Evolutionary conservation across 2,329 filamentous ascomycete genomes (phyloP), one percentile per base, ranked within the genome.

Genomic region (Rhynchosporium graminicola): DNA sequence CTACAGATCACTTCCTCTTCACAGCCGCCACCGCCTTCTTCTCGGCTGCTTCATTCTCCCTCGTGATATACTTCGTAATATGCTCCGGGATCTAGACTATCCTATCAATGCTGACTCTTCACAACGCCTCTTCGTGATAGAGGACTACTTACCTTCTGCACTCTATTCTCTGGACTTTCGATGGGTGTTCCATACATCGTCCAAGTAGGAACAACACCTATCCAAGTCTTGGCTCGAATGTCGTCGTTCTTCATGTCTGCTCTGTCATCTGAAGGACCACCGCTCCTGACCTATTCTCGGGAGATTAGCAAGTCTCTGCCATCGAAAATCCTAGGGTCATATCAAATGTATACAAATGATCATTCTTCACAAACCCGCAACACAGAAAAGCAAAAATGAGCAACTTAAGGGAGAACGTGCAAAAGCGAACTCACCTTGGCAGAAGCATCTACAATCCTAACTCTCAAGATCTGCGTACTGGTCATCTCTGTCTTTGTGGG

Each of bases 401-500:
- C 33, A 10, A 45, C 2, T 12, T 3, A 45, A 15, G 6, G n/a
- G 6, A n/a, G 15, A 15, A n/a, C 12, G 26, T 38, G 6, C 7
- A 28, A 8, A 54, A 54, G 9, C 3, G 29, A 13, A 42, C 51
- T 6, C 9, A 90, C 79, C 81, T 96, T 96, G 33, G 87, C 90
- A 71, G 88, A 92, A 4, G 89, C 92, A 56, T 84, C 85, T 15
- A 82, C 80, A 63, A 96, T 83, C 54, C 76, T 80, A 10, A 96
- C 85, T 66, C 82, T 86, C 61, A 96, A 77, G 46, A 96, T 86
- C 48, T 84, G 83, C 0, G 91, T 96, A 63, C 84, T 87, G 63
- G 86, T 84, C 80, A 95, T 83, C 79, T 96, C 92, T 20, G 87
- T 85, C 52, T 80, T 80, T 50, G 86, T 89, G 0, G 91, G 90